Conservation (phyloP, 2,329 filamentous ascomycete genomes). For the Aureobasidium sp. region DNA sequence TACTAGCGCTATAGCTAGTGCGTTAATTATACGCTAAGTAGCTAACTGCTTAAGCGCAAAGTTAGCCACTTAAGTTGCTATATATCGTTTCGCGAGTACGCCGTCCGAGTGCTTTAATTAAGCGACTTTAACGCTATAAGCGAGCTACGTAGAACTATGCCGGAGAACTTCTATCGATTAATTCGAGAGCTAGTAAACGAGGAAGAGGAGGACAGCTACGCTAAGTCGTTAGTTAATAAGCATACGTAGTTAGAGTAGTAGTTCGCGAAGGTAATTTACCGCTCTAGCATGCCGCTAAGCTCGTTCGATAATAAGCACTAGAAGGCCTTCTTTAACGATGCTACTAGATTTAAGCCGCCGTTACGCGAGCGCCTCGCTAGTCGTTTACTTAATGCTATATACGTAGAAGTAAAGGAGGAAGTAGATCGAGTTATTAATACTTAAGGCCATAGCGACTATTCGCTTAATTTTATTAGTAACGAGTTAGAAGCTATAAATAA, state of each 20-base stretch:
- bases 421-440: not conserved
- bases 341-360: not conserved
- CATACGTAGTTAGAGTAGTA: too few species aligned
- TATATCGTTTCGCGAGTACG: too few species aligned
- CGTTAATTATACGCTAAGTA: not conserved
- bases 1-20: not conserved
- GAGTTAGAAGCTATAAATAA: not conserved
- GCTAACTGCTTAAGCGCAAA: not conserved
- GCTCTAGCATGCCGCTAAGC: not conserved
- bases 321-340: not conserved
- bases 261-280: too few species aligned
- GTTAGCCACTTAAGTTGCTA: not conserved
- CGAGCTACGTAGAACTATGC: too few species aligned
- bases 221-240: too few species aligned
- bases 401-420: not conserved
- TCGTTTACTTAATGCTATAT: not conserved
- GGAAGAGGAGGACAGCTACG: not conserved
- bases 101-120: not conserved
- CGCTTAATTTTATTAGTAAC: not conserved
- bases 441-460: not conserved
- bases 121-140: not conserved
- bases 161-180: too few species aligned
- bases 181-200: not conserved
- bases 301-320: not conserved
- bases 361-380: not conserved